Conservation (phyloP, 805 yeast genomes). For the Cyberlindnera misumaiensis region DNA sequence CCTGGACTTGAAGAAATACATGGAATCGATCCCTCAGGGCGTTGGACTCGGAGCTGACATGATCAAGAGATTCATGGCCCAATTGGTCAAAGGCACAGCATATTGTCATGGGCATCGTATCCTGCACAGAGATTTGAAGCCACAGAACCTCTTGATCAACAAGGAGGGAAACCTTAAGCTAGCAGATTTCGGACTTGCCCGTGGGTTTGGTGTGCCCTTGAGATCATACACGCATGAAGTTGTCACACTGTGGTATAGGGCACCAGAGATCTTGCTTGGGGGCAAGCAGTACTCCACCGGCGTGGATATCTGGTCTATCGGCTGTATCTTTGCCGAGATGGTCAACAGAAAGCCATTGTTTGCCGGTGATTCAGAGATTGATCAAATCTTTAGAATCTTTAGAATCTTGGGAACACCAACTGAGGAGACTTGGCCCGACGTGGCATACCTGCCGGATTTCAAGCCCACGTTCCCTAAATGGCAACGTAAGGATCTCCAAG, state of each 20-base stretch:
- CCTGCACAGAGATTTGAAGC: conserved; percentile 91
- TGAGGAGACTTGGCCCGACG: conserved; percentile 93
- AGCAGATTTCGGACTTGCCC: conserved; percentile 91
- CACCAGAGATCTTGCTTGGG: conserved; percentile 93
- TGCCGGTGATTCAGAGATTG: conserved; percentile 97
- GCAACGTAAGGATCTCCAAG: conserved; percentile 64
- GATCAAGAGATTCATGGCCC: conserved; percentile 91
- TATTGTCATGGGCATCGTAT: conserved; percentile 95
- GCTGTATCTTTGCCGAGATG: conserved; percentile 98
- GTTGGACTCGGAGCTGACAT: conserved; percentile 82
- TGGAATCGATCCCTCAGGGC: conserved; percentile 91
- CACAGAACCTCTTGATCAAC: conserved; percentile 90
- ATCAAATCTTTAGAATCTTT: conserved; percentile 91
- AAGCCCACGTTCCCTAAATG: conserved; percentile 91
- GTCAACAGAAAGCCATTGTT: conserved; percentile 90
- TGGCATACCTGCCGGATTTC: conserved; percentile 83
- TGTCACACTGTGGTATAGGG: conserved; percentile 95
- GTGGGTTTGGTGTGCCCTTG: conserved; percentile 96
- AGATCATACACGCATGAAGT: conserved; percentile 97
- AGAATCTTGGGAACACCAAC: conserved; percentile 90
- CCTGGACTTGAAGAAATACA: conserved; percentile 89
- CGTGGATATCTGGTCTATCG: conserved; percentile 98
- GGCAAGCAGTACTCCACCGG: conserved; percentile 97
- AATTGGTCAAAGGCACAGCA: conserved; percentile 81
- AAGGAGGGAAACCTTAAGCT: conserved; percentile 90